phyloP scores from a whole-genome alignment of 2,329 filamentous ascomycete species.

The Pyrenochaeta sp. region DNA sequence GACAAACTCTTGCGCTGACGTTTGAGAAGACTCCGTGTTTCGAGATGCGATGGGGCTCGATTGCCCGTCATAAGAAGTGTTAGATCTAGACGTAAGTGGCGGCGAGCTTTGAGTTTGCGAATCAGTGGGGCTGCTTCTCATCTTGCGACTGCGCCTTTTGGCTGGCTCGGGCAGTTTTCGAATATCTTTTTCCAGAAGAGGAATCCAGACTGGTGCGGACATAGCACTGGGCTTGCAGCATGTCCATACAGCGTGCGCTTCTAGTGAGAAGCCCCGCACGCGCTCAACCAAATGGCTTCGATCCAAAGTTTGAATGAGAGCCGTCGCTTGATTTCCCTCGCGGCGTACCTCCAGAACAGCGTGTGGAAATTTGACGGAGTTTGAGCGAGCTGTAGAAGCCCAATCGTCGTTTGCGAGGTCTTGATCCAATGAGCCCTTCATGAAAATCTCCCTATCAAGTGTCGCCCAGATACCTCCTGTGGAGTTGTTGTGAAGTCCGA shows the following conservation, averaged over 20 bases:
- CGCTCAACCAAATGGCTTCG: conserved; percentile 60
- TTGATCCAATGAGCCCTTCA: conserved; percentile 45
- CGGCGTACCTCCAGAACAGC: conserved; percentile 61
- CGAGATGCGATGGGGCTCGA: conserved; percentile 39
- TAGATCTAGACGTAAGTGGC: conserved; percentile 48
- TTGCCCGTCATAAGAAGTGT: conserved; percentile 49
- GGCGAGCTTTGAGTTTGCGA: conserved; percentile 37
- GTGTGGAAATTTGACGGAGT: conserved; percentile 56
- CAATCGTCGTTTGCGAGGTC: conserved; percentile 44
- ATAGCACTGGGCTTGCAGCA: conserved; percentile 56
- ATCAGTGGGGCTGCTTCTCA: conserved; percentile 29
- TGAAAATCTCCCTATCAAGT: conserved; percentile 57
- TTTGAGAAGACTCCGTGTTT: conserved; percentile 45
- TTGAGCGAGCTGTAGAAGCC: conserved; percentile 32
- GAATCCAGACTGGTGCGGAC: conserved; percentile 58
- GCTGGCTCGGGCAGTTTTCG: conserved; percentile 59
- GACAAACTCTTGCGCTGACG: conserved; percentile 46
- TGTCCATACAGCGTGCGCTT: conserved; percentile 62
- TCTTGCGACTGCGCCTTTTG: conserved; percentile 38
- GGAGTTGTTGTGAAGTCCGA: conserved; percentile 56
- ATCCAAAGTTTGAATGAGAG: conserved; percentile 56
- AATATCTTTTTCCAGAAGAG: conserved; percentile 60
- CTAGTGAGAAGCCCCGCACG: conserved; percentile 62
- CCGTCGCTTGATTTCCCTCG: conserved; percentile 53
- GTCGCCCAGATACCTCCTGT: conserved; percentile 57